Conservation (phyloP, 2,329 filamentous ascomycete genomes). For the Emergomyces africanus region DNA sequence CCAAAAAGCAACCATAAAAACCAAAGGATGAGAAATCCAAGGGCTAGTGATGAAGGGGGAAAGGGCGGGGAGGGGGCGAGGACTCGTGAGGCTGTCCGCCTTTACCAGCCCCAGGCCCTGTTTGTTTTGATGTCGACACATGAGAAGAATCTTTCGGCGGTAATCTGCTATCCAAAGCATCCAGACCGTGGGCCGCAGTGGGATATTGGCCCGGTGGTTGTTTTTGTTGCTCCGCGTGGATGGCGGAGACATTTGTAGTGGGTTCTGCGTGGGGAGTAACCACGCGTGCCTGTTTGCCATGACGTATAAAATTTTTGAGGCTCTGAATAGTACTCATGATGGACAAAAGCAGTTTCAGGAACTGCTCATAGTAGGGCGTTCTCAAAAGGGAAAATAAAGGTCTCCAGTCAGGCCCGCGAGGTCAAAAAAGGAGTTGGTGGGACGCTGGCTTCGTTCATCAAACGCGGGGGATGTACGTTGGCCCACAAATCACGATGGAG, state of each 20-base stretch:
- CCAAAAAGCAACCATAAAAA: no score
- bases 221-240: conserved; percentile 52
- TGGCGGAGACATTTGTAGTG: conserved; percentile 49
- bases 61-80: no score
- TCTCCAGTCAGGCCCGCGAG: neutral
- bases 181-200: conserved; percentile 47
- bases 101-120: conserved; percentile 36
- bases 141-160: conserved; percentile 45
- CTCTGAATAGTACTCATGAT: conserved; percentile 71
- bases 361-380: neutral
- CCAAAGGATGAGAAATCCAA: no score
- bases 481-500: neutral
- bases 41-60: no score
- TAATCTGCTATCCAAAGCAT: conserved; percentile 46
- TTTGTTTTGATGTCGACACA: conserved; percentile 45
- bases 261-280: conserved; percentile 49
- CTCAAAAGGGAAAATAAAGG: neutral
- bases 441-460: neutral
- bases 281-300: conserved; percentile 85
- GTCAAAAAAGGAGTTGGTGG: neutral
- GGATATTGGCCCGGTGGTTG: conserved; percentile 34
- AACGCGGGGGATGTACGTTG: neutral
- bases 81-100: conserved; percentile 36
- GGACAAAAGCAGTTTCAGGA: conserved; percentile 1
- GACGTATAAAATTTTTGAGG: conserved; percentile 95